Evolutionary conservation across 2,329 filamentous ascomycete species (phyloP), one percentile per base, ranked within the genome.

Genomic region (Diaporthe sp.): DNA sequence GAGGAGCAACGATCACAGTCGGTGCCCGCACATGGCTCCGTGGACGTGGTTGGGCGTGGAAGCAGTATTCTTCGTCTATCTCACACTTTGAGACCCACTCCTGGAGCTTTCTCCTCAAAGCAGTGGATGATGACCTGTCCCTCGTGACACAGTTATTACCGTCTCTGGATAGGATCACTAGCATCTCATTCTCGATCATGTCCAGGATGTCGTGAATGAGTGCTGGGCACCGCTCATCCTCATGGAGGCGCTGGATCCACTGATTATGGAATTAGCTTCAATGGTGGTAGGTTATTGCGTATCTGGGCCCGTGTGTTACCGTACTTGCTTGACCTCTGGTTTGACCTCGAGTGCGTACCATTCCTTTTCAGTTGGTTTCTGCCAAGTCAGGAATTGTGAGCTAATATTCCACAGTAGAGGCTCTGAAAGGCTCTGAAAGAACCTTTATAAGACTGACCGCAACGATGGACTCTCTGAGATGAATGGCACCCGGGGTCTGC

Each of bases 91-190:
- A 57, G 53, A 31, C 49, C 9, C 22, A 53, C 2, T 15, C 10
- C 22, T n/a, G 12, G 10, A 53, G 49, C 49, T 53, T 53, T 53
- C 22, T 25, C 22, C 5, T 53, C n/a, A 53, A 1, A 0, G n/a
- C 15, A 12, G 22, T 53, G 0, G 49, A 53, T 15, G 49, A 25
- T 1, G 49, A 53, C 1, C 49, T 53, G 2, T 53, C 49, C 5
- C 1, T 51, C 7, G 46, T 4, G 19, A 1, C 15, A 22, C 4
- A 15, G 0, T 28, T 6, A 1, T 28, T 22, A 1, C 3, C 49
- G 1, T 53, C n/a, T 25, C 49, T 53, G 1, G 49, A 53, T 7
- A 53, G 49, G 2, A 53, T 53, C 6, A 53, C 49, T 10, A 53
- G n/a, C 49, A 53, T 53, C 49, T 53, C 49, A 12, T 25, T 15